phyloP scores from a whole-genome alignment of 768 basidiomycete genomes.

The Neoboletus magnificus region DNA sequence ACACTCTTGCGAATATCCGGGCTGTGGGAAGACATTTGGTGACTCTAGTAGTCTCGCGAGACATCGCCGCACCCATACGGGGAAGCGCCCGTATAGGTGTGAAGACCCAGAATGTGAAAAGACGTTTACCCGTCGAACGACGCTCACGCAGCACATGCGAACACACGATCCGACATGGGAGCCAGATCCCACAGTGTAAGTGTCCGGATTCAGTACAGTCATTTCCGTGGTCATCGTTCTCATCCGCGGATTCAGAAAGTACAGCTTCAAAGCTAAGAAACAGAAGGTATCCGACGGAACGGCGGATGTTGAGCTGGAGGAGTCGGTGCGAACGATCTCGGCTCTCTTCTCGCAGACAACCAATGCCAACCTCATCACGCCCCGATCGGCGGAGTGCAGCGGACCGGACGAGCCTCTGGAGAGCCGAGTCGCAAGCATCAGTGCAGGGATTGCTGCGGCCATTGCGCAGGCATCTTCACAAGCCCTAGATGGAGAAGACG shows the following conservation, averaged over 20 bases:
- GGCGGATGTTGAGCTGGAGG: conserved; percentile 60
- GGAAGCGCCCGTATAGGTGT: conserved; percentile 83
- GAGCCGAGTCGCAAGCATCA: conserved; percentile 70
- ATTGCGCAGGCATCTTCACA: conserved; percentile 71
- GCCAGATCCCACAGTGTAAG: conserved; percentile 79
- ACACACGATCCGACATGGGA: conserved; percentile 85
- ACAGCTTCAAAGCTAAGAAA: conserved; percentile 75
- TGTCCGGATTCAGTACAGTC: conserved; percentile 15
- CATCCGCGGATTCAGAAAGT: conserved; percentile 48
- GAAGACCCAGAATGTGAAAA: conserved; percentile 81
- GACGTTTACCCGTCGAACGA: conserved; percentile 84
- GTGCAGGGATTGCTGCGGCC: conserved; percentile 75
- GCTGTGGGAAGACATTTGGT: conserved; percentile 83
- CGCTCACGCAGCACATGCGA: conserved; percentile 82
- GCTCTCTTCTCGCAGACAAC: conserved; percentile 58
- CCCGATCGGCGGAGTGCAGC: conserved; percentile 31
- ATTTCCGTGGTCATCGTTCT: conserved; percentile 5
- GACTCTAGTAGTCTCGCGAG: conserved; percentile 91
- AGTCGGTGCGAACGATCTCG: conserved; percentile 72
- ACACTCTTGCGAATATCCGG: conserved; percentile 86
- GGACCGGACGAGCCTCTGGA: conserved; percentile 47
- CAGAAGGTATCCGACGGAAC: conserved; percentile 49
- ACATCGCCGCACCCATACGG: conserved; percentile 86
- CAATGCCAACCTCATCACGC: conserved; percentile 31
- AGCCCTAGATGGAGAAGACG: conserved; percentile 56